Evolutionary conservation across 345 rosid species (phyloP).

Genomic region (Cardamine occulta): DNA sequence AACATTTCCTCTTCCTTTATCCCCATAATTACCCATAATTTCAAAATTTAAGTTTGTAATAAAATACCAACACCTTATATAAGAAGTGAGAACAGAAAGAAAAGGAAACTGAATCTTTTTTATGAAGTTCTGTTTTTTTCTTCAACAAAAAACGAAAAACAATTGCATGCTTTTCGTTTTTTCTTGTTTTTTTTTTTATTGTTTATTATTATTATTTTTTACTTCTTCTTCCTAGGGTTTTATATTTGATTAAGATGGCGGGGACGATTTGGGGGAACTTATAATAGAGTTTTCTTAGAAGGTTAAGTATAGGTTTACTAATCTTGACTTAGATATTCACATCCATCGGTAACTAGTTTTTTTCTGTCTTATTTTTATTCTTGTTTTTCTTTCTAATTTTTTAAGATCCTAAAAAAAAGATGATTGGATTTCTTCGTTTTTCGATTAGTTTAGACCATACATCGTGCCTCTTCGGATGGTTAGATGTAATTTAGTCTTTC

Average conservation of each 20-base stretch:
- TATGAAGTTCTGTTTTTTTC: background rate
- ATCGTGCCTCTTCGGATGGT: constrained; percentile 1
- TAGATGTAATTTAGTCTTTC: constrained; percentile 2
- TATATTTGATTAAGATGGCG: constrained; percentile 17
- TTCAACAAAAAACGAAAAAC: constrained; percentile 47
- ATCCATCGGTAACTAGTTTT: constrained; percentile 24
- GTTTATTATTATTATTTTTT: constrained; percentile 9
- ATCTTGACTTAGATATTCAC: constrained; percentile 31
- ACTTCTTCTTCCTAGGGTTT: background rate
- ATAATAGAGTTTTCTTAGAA: constrained; percentile 29
- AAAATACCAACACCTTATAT: constrained; percentile 26
- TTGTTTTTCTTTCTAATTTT: constrained; percentile 15
- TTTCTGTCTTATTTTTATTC: constrained; percentile 1
- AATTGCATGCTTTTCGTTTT: constrained; percentile 46
- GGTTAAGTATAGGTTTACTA: constrained; percentile 47
- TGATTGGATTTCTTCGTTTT: background rate
- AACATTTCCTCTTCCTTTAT: constrained; percentile 24
- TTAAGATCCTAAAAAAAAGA: constrained; percentile 28
- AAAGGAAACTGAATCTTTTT: constrained; percentile 18
- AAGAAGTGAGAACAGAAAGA: constrained; percentile 4
- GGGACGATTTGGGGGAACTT: constrained; percentile 15
- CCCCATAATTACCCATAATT: constrained; percentile 35
- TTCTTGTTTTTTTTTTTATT: constrained; percentile 6
- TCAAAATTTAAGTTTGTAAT: background rate
- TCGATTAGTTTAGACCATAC: constrained; percentile 25